phyloP scores from a whole-genome alignment of 306 rosid genomes.

The Castanea mollissima region DNA sequence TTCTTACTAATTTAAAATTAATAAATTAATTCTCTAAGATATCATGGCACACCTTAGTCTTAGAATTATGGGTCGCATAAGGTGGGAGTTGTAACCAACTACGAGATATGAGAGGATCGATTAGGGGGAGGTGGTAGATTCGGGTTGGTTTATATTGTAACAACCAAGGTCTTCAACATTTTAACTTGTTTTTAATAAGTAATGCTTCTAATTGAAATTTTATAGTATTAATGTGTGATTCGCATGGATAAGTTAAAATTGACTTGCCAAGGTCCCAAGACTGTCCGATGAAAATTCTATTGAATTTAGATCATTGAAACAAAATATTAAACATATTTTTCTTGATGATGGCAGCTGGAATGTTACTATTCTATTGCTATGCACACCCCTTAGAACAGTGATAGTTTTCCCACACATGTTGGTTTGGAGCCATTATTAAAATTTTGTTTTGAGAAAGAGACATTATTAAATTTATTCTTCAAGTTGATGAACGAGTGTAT shows the following conservation, averaged over 20 bases:
- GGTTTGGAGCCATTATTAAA: not conserved
- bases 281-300: not conserved
- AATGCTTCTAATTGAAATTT: not conserved
- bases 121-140: not conserved
- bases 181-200: not conserved
- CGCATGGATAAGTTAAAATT: not conserved
- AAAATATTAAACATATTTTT: not conserved
- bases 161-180: slow-evolving; percentile 11
- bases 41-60: not conserved
- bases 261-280: not conserved
- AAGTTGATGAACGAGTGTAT: not conserved
- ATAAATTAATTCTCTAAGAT: slow-evolving; percentile 15
- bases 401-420: not conserved
- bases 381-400: not conserved
- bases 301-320: not conserved
- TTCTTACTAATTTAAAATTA: not conserved
- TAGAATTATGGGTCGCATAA: not conserved
- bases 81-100: slow-evolving; percentile 24
- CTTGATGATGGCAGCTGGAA: not conserved
- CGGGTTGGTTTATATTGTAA: slow-evolving; percentile 13
- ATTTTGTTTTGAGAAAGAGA: too few species aligned
- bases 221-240: not conserved
- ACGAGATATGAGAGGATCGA: not conserved
- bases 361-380: not conserved
- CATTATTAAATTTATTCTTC: not conserved